Evolutionary conservation across 495 filamentous ascomycete species (phyloP).

Genomic region (Sporormia fimetaria): DNA sequence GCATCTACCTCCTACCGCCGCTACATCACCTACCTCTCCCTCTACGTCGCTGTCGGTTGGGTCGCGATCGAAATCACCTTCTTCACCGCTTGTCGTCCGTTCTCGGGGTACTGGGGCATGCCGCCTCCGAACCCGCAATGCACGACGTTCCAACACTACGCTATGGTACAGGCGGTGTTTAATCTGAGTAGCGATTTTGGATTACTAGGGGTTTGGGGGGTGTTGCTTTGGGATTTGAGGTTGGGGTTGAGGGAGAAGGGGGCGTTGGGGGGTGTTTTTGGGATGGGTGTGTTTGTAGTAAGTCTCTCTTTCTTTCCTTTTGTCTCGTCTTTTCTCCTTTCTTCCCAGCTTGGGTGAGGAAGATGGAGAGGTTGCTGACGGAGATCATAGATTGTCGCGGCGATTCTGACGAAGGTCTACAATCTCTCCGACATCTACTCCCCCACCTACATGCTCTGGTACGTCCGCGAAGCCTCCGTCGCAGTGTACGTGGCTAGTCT

Average conservation of each 20-base stretch:
- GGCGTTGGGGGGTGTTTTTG: conserved; percentile 19
- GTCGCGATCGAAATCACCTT: conserved; percentile 25
- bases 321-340: neutral
- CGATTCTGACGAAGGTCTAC: conserved; percentile 23
- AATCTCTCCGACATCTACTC: conserved; percentile 23
- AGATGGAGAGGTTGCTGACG: no score
- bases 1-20: conserved; percentile 7
- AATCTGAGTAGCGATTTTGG: conserved; percentile 22
- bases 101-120: conserved; percentile 29
- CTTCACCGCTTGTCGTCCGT: conserved; percentile 26
- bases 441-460: conserved; percentile 26
- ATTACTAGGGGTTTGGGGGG: conserved; percentile 20
- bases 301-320: conserved; percentile 1
- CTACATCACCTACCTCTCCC: conserved; percentile 13
- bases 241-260: conserved; percentile 21
- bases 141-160: conserved; percentile 22
- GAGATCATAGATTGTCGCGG: conserved; percentile 24
- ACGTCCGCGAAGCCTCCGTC: conserved; percentile 24
- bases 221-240: conserved; percentile 11
- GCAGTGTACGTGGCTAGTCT: conserved; percentile 25
- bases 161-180: conserved; percentile 22
- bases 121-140: conserved; percentile 26
- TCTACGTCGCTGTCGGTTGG: conserved; percentile 26
- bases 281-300: conserved; percentile 27
- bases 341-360: no score